Evolutionary conservation across 2,329 filamentous ascomycete species (phyloP), one percentile per base, ranked within the genome.

Genomic region (Arachnomyces sp.): DNA sequence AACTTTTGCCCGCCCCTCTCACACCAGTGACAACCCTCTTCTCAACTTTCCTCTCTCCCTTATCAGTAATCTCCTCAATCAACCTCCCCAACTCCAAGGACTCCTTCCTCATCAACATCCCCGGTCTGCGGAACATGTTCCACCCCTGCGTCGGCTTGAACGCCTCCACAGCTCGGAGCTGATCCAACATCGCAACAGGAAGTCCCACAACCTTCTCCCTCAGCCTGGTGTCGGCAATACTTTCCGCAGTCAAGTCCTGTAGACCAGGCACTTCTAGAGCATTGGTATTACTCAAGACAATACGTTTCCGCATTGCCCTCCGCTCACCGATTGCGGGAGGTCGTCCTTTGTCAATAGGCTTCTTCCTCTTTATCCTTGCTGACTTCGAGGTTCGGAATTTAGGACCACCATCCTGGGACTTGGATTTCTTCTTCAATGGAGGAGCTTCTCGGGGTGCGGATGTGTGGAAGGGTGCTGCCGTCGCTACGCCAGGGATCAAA

Each of bases 231-330:
- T 73, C 67, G 13, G 73, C 61, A 64, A 82, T 66, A 32, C 72
- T 74, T 46, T 73, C 67, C 7, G 64, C 58, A 9, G 65, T 71
- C 40, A 94, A 57, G 36, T 81, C 73, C 44, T 72, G 65, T 50
- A 94, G 70, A 8, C 78, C 83, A 16, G 70, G 58, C 6, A 96
- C 82, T 44, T 82, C 77, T 29, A 95, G 69, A 36, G 92, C 92
- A 66, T 94, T 96, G 63, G 85, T 84, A 67, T 96, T 98, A 71
- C 83, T 90, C 45, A 98, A 78, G 44, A 93, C 80, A 55, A 98
- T 85, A 51, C 85, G 80, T 70, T 93, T 94, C 49, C 88, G 81
- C 58, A 85, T 72, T 18, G 85, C 84, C 66, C 88, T 94, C 50
- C 89, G 79, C 71, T 95, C 89, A 49, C 89, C 90, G 2, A 78